phyloP scores from a whole-genome alignment of 768 basidiomycete species.

The Russula dissimulans region DNA sequence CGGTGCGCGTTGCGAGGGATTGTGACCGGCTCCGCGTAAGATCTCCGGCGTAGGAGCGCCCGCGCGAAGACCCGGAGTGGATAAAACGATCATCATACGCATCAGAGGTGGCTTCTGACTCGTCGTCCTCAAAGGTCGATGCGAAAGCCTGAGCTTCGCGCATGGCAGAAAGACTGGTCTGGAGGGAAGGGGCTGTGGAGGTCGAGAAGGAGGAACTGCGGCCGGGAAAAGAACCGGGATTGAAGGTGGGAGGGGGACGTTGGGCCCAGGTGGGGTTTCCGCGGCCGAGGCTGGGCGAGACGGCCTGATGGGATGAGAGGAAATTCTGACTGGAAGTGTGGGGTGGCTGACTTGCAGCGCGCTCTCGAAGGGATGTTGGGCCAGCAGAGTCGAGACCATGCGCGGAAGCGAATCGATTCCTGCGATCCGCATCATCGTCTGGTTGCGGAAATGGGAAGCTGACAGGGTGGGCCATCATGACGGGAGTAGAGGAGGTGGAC shows the following conservation, averaged over 20 bases:
- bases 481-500: conserved; percentile 16
- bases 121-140: conserved; percentile 77
- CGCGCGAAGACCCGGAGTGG: conserved; percentile 36
- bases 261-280: conserved; percentile 39
- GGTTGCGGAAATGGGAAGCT: conserved; percentile 27
- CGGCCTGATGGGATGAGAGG: conserved; percentile 34
- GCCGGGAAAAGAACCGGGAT: conserved; percentile 44
- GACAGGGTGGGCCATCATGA: conserved; percentile 29
- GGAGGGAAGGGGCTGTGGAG: conserved; percentile 32
- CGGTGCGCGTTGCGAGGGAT: conserved; percentile 54
- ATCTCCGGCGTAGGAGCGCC: conserved; percentile 54
- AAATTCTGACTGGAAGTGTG: conserved; percentile 39
- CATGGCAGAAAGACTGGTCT: conserved; percentile 55
- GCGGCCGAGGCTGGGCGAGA: conserved; percentile 42
- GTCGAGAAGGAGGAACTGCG: conserved; percentile 62
- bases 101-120: conserved; percentile 55
- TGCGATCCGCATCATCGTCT: conserved; percentile 48
- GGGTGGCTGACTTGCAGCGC: conserved; percentile 66
- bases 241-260: conserved; percentile 36
- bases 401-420: conserved; percentile 46
- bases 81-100: conserved; percentile 38
- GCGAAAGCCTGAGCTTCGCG: conserved; percentile 56
- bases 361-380: conserved; percentile 42
- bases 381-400: conserved; percentile 34
- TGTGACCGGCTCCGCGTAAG: conserved; percentile 68